Conservation (phyloP, 1,139 yeast genomes). For the Candida freyschussii region DNA sequence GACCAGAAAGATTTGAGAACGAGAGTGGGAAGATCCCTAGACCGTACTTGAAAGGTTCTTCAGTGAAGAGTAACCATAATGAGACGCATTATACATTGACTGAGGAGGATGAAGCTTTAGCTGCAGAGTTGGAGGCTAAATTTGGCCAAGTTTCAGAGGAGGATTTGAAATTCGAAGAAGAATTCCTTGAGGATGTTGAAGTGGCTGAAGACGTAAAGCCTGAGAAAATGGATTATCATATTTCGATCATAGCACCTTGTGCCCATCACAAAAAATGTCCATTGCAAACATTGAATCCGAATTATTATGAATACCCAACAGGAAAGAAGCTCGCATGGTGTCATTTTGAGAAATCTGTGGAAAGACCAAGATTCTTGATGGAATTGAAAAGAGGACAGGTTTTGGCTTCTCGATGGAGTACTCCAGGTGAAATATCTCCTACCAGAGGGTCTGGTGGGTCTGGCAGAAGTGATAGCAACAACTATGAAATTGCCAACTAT, state of each 20-base stretch:
- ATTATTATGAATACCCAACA: constrained; percentile 53
- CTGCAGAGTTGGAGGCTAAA: constrained; percentile 32
- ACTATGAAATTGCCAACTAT: constrained; percentile 68
- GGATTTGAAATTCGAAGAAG: constrained; percentile 48
- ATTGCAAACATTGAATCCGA: constrained; percentile 71
- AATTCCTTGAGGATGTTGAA: constrained; percentile 36
- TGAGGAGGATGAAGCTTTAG: constrained; percentile 21
- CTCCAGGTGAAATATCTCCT: constrained; percentile 28
- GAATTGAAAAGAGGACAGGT: constrained; percentile 81
- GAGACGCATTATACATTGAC: constrained; percentile 31
- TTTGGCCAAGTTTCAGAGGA: constrained; percentile 40
- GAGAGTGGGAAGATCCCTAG: constrained; percentile 67
- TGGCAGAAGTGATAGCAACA: constrained; percentile 73
- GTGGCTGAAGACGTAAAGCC: constrained; percentile 20
- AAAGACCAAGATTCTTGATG: constrained; percentile 70
- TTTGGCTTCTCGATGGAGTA: constrained; percentile 69
- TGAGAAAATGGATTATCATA: constrained; percentile 41
- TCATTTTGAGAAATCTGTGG: constrained; percentile 65
- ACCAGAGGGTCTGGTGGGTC: constrained; percentile 49
- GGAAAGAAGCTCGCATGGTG: constrained; percentile 69
- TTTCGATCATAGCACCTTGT: constrained; percentile 81
- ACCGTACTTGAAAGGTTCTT: constrained; percentile 57
- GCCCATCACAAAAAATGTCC: constrained; percentile 88
- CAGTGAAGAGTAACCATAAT: constrained; percentile 30
- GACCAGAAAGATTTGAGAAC: constrained; percentile 64